These are phyloP conservation scores for Kitagawia praeruptora DNA, from an alignment of 129 eudicot species.

Conservation along the genomic window DNA sequence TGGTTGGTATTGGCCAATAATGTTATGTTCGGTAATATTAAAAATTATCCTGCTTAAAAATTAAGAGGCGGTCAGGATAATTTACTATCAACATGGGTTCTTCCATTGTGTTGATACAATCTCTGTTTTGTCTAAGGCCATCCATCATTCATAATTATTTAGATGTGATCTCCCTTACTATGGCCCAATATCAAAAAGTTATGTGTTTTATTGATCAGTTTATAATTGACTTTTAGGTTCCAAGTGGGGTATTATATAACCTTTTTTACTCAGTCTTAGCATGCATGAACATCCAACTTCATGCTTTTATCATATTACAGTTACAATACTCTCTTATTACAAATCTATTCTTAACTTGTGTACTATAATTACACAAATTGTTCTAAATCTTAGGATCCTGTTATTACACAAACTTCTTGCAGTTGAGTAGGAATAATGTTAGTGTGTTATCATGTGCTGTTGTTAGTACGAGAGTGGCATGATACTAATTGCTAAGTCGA, in stretches of 20 bases:
- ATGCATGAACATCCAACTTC: not conserved
- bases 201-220: not conserved
- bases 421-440: not conserved
- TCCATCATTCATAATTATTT: not conserved
- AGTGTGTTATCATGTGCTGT: not conserved
- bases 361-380: too few species aligned
- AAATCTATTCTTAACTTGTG: not conserved
- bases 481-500: too few species aligned
- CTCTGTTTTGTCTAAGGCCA: not conserved
- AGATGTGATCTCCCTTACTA: not conserved
- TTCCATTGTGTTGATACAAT: not conserved
- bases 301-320: too few species aligned
- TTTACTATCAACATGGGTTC: not conserved
- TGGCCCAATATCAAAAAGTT: not conserved
- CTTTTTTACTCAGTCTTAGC: not conserved
- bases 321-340: not conserved
- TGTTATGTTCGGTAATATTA: not conserved
- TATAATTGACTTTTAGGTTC: not conserved
- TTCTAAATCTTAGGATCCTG: not conserved
- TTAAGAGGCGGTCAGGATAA: not conserved
- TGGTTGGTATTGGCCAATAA: not conserved
- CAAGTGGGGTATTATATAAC: not conserved
- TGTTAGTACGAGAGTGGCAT: too few species aligned
- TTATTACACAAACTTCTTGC: not conserved
- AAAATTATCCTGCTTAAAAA: not conserved